Percentiles rank a stretch among this genome's conserved stretches.
Conservation (phyloP, 2,329 filamentous ascomycete genomes). For the Penicillium sp. region DNA sequence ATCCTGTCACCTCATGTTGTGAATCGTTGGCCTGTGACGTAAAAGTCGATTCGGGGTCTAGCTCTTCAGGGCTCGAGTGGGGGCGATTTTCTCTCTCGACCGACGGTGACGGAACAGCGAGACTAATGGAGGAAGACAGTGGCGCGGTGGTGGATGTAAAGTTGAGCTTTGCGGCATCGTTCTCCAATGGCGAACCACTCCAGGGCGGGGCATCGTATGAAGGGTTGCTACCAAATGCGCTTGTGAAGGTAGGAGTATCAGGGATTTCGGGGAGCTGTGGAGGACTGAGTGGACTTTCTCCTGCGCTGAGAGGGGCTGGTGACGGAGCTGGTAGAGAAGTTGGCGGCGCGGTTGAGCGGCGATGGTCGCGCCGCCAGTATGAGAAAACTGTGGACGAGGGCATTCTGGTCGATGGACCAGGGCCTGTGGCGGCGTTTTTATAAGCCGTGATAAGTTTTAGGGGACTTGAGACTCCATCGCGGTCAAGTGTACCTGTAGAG, state of each 20-base stretch:
- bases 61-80: slow-evolving; percentile 33
- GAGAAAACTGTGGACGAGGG: slow-evolving; percentile 41
- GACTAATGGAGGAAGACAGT: slow-evolving; percentile 30
- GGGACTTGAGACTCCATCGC: slow-evolving; percentile 19
- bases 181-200: slow-evolving; percentile 23
- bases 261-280: slow-evolving; percentile 36
- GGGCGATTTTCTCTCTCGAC: slow-evolving; percentile 28
- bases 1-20: slow-evolving; percentile 23
- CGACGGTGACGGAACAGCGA: slow-evolving; percentile 27
- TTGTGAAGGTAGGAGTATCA: slow-evolving; percentile 28
- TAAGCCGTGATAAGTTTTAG: slow-evolving; percentile 8
- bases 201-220: slow-evolving; percentile 23
- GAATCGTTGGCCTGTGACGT: slow-evolving; percentile 28
- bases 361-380: slow-evolving; percentile 42
- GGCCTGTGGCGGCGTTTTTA: slow-evolving; percentile 16
- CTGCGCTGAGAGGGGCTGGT: slow-evolving; percentile 20
- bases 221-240: slow-evolving; percentile 26
- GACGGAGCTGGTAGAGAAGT: slow-evolving; percentile 23
- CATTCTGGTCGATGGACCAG: slow-evolving; percentile 25
- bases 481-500: slow-evolving; percentile 12
- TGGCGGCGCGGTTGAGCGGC: slow-evolving; percentile 34
- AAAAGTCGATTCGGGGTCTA: slow-evolving; percentile 20
- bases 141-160: slow-evolving; percentile 19
- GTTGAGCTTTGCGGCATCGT: slow-evolving; percentile 25
- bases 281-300: slow-evolving; percentile 22